Percentiles rank a stretch among this genome's conserved stretches.
These are phyloP conservation scores for Ganoderma leucocontextum DNA, from an alignment of 1,284 basidiomycete species.

Conservation along the genomic window DNA sequence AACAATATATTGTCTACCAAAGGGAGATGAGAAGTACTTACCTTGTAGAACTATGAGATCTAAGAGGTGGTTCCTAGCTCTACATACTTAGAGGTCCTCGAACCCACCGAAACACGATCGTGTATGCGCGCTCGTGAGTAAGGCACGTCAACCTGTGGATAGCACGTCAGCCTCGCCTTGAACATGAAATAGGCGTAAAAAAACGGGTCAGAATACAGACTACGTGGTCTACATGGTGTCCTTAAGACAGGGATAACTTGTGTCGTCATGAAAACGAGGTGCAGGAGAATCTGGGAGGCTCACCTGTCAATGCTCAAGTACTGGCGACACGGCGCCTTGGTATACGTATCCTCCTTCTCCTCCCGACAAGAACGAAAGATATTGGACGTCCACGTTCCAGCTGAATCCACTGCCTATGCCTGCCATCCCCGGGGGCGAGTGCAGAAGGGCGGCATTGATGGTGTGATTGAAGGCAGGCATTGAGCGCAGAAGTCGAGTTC, in stretches of 20 bases:
- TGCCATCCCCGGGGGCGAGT: too few relatives aligned
- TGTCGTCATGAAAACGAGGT: neutral
- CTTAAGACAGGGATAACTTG: conserved; percentile 15
- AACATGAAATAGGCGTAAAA: neutral
- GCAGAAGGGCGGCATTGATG: too few relatives aligned
- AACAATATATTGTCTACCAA: neutral
- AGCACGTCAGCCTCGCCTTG: neutral
- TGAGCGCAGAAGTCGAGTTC: too few relatives aligned
- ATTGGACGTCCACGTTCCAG: too few relatives aligned
- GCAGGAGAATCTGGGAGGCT: neutral
- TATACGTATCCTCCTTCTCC: too few relatives aligned
- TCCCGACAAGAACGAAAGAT: too few relatives aligned
- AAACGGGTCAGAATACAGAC: neutral
- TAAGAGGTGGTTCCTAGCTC: neutral
- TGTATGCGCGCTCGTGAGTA: neutral
- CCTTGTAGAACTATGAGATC: neutral
- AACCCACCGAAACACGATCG: neutral
- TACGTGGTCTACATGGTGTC: neutral
- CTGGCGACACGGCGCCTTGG: too few relatives aligned
- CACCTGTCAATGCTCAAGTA: too few relatives aligned
- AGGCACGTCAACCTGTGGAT: neutral
- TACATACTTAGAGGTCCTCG: too few relatives aligned
- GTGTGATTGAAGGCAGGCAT: too few relatives aligned
- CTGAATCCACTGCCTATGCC: too few relatives aligned
- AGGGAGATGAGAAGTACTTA: neutral